Evolutionary conservation across 129 eudicot species (phyloP).

Genomic region (Flaveria trinervia): DNA sequence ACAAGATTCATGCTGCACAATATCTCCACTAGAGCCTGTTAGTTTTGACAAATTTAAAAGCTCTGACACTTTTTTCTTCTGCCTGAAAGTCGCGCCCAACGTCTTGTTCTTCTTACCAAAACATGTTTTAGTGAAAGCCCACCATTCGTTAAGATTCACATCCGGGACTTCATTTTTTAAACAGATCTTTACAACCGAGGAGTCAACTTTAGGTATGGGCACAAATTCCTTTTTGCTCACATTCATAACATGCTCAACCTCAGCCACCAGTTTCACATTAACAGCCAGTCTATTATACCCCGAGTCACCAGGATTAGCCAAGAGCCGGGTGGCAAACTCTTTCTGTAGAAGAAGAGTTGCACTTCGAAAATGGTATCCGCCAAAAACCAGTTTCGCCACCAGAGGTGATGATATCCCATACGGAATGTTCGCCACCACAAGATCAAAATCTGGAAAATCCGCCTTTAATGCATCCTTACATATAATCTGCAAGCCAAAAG

Average conservation of each 20-base stretch:
- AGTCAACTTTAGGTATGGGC: constrained; percentile 88
- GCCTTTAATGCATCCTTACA: constrained; percentile 77
- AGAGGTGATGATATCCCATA: constrained; percentile 85
- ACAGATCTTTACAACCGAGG: constrained; percentile 70
- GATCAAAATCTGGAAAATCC: constrained; percentile 77
- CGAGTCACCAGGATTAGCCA: constrained; percentile 93
- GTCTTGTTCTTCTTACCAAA: constrained; percentile 92
- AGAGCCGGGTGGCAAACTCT: constrained; percentile 86
- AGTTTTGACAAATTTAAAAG: constrained; percentile 51
- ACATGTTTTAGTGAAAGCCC: constrained; percentile 91
- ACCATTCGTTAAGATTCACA: constrained; percentile 83
- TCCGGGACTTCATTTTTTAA: constrained; percentile 58
- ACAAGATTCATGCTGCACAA: constrained; percentile 10
- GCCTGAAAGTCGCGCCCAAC: constrained; percentile 81
- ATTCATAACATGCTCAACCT: constrained; percentile 78
- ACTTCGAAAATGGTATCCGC: constrained; percentile 50
- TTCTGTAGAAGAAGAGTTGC: constrained; percentile 88
- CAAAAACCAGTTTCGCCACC: constrained; percentile 86
- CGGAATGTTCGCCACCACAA: constrained; percentile 94
- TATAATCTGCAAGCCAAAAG: constrained; percentile 52
- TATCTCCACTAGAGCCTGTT: constrained; percentile 18
- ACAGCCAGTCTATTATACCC: constrained; percentile 82
- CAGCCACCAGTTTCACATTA: constrained; percentile 80
- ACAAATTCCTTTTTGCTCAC: constrained; percentile 86
- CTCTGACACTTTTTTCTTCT: constrained; percentile 81